Evolutionary conservation across 1,139 yeast species (phyloP).

Genomic region (Hansenula sp.): DNA sequence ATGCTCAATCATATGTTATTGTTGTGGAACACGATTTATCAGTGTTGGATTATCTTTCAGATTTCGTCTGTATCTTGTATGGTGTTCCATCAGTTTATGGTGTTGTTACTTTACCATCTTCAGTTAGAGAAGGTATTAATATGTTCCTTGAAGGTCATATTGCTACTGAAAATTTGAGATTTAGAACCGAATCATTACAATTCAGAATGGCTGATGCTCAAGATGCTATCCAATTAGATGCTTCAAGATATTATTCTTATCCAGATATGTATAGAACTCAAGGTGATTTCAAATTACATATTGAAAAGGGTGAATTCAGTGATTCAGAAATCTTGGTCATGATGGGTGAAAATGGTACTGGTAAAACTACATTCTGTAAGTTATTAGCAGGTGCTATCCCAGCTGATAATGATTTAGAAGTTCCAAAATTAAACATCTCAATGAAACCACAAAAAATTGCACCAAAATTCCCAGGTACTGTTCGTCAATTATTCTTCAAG

Average conservation of each 20-base stretch:
- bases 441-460: constrained; percentile 99
- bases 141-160: constrained; percentile 97
- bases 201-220: constrained; percentile 92
- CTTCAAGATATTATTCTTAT: constrained; percentile 70
- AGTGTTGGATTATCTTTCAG: constrained; percentile 92
- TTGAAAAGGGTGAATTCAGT: constrained; percentile 85
- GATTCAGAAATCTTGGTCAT: constrained; percentile 95
- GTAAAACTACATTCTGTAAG: constrained; percentile 96
- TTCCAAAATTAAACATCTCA: constrained; percentile 86
- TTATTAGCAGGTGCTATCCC: constrained; percentile 88
- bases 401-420: constrained; percentile 73
- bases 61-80: constrained; percentile 90
- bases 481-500: constrained; percentile 93
- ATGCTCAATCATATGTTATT: constrained; percentile 76
- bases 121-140: constrained; percentile 98
- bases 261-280: constrained; percentile 85
- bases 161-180: constrained; percentile 94
- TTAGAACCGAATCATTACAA: constrained; percentile 92
- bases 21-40: constrained; percentile 99
- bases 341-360: constrained; percentile 99
- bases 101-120: constrained; percentile 92
- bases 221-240: constrained; percentile 73
- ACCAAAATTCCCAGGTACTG: constrained; percentile 97
- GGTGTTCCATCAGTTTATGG: constrained; percentile 99
- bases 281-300: constrained; percentile 86